Base-by-base conservation (phyloP, 2,329 filamentous ascomycete species). In the Sporothrix luriei region DNA sequence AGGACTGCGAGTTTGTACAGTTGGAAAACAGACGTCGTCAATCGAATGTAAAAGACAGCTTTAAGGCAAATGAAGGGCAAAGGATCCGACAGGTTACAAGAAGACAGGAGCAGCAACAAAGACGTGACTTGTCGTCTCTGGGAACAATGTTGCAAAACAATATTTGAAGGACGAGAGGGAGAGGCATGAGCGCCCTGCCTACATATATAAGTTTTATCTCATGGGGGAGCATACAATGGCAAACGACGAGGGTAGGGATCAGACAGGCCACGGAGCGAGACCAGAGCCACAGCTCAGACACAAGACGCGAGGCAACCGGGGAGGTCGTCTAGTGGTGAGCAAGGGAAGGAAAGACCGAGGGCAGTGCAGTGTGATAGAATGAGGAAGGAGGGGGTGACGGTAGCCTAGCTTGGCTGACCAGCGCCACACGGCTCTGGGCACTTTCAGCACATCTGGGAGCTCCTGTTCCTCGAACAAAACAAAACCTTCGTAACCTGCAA, bases 151-250 rank as follows among this genome's bases (percentile, higher is more conserved):
- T 19, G 26, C 24, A 48, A 48, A 49, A n/a, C 43, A 49, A 55
- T 19, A 51, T n/a, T 4, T 4, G 55, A 6, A 24, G 21, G 29
- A 29, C 14, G 14, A 16, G 24, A 24, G 29, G 43, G 61, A 52
- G 61, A 26, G 13, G 13, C 13, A 33, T 24, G 26, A n/a, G 11
- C 29, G 14, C n/a, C 33, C 29, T 29, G 13, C 26, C 29, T 43
- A 54, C 49, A 66, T 46, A 54, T 55, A 66, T 40, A 66, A 54
- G n/a, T 4, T 43, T n/a, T 33, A 54, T 66, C 49, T 43, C 49
- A 54, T 49, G 49, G 40, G n/a, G n/a, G 64, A 9, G 33, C n/a
- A 49, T 49, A 46, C 62, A 38, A 16, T 40, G 33, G 64, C 33
- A 54, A 38, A n/a, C 21, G 49, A 38, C 26, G 62, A 66, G 26